Evolutionary conservation across 768 basidiomycete species (phyloP).

Genomic region (Auricularia auricula-judae): DNA sequence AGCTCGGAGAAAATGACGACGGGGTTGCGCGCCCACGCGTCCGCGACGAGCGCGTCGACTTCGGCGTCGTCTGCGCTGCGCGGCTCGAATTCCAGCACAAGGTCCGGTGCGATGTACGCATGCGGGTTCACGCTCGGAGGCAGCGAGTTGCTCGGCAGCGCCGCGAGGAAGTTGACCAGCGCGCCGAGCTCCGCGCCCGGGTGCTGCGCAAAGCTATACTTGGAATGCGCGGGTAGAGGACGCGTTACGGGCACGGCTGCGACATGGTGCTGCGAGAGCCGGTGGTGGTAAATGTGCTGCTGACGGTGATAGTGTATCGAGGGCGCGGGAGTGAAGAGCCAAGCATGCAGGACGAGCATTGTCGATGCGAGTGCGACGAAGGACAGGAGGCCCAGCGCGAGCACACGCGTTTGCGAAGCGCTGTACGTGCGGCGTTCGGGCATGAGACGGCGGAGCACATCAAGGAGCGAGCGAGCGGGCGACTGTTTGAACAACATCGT

Average conservation of each 20-base stretch:
- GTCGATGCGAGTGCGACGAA: neutral
- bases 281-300: neutral
- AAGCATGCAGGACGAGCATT: neutral
- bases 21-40: conserved; percentile 64
- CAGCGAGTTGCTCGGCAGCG: conserved; percentile 64
- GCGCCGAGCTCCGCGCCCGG: conserved; percentile 63
- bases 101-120: conserved; percentile 60
- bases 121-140: conserved; percentile 54
- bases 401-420: neutral
- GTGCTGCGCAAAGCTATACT: neutral
- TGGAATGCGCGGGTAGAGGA: neutral
- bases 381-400: conserved; percentile 7
- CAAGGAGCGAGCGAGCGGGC: neutral
- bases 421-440: neutral
- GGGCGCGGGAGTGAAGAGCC: neutral
- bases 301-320: neutral
- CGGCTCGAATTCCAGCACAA: conserved; percentile 75
- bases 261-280: neutral
- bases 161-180: conserved; percentile 59
- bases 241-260: neutral
- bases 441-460: neutral
- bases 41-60: conserved; percentile 43
- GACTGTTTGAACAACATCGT: no score
- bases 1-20: conserved; percentile 71
- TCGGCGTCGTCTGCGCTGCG: conserved; percentile 39